Evolutionary conservation across 768 basidiomycete genomes (phyloP).

Genomic region (Artomyces pyxidatus): DNA sequence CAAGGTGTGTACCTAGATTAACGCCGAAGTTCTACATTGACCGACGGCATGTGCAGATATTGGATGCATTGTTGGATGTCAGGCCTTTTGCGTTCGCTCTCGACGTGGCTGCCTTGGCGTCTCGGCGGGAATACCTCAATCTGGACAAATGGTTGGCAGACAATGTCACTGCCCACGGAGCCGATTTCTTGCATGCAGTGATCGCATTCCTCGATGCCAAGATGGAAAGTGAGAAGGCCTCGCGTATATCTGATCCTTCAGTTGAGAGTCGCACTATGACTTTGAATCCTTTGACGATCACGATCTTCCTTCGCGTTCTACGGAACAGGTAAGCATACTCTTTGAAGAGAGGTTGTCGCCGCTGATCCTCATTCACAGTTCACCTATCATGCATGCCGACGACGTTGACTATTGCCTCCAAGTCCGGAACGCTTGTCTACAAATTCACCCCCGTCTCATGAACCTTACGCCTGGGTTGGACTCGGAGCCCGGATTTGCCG

Average conservation of each 20-base stretch:
- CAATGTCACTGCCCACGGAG: constrained; percentile 73
- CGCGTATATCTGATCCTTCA: constrained; percentile 68
- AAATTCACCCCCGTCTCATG: constrained; percentile 95
- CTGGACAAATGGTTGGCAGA: constrained; percentile 95
- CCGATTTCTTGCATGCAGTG: constrained; percentile 80
- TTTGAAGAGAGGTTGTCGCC: no score
- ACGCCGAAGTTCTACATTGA: no score
- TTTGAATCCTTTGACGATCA: constrained; percentile 80
- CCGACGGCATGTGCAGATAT: no score
- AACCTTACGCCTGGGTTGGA: constrained; percentile 82
- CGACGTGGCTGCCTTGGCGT: constrained; percentile 91
- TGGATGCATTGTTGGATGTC: constrained; percentile 87
- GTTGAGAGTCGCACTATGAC: constrained; percentile 78
- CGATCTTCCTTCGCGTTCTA: constrained; percentile 86
- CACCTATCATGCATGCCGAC: constrained; percentile 62
- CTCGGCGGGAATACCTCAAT: constrained; percentile 88
- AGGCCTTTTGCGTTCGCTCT: constrained; percentile 85
- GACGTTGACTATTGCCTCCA: constrained; percentile 85
- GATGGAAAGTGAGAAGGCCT: constrained; percentile 80
- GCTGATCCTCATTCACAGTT: constrained; percentile 39
- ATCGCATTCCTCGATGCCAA: constrained; percentile 89
- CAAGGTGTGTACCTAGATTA: constrained; percentile 71
- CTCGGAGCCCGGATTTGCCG: constrained; percentile 83
- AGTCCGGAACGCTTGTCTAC: constrained; percentile 87
- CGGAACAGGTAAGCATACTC: constrained; percentile 74